Base-by-base conservation (phyloP, 352 stramenopile species). In the Plasmopara viticola region DNA sequence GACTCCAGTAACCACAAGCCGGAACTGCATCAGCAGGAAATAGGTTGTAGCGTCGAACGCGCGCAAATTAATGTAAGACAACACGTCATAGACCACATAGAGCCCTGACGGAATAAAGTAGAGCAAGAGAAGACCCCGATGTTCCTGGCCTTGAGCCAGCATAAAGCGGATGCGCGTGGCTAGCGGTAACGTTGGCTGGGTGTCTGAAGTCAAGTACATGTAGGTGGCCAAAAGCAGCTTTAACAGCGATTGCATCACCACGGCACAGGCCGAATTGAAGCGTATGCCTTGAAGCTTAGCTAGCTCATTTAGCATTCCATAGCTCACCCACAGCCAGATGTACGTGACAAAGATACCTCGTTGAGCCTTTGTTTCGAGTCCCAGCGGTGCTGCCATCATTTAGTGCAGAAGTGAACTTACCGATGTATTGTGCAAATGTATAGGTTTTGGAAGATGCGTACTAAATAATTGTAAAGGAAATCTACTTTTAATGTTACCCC, bases 61-160 rank as follows among this genome's bases (percentile, higher is more conserved):
- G 9, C 76, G 70, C 39, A 90, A 53, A 56, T 91, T 91, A n/a
- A 90, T 70, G 62, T 91, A 90, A 37, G 81, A 86, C 44, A 91
- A 60, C 39, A 90, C 78, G 52, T 91, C 81, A 62, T 91, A 90
- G 42, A 89, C 61, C 15, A 86, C 81, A 70, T 91, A 91, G 18
- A 91, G 65, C 0, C 76, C 77, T 15, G 78, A 78, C 0, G 81
- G 81, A 34, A 91, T 78, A 44, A 90, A 69, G 70, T 91, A 91
- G 17, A 76, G 71, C 55, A 83, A 50, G 15, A 89, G 53, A 12
- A 91, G 63, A 37, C 31, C 40, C 31, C 65, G 64, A 49, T 91
- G 65, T 43, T 72, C 53, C 9, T 35, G 29, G 12, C 70, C 68
- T 51, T 87, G 70, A 2, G 30, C 48, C 20, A 64, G 7, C 37